These are phyloP conservation scores for Coemansia sp. DNA, from an alignment of 371 early-diverging fungal genomes.

Conservation along the genomic window DNA sequence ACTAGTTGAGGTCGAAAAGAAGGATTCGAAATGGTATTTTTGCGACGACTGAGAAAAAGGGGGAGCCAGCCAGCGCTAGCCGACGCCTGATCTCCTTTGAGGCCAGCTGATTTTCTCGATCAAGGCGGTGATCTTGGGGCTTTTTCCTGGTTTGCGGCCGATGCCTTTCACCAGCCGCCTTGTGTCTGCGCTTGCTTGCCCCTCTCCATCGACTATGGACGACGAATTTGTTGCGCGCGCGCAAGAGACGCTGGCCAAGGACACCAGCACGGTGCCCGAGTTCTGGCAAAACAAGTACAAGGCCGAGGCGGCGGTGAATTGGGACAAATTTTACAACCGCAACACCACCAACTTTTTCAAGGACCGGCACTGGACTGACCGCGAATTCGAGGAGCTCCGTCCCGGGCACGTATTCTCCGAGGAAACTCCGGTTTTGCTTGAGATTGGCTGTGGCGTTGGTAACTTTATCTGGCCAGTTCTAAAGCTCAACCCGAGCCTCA, in stretches of 20 bases:
- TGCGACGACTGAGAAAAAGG: constrained; percentile 12
- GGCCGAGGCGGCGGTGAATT: constrained; percentile 78
- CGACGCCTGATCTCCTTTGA: background rate
- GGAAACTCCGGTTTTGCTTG: constrained; percentile 53
- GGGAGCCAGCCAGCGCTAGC: background rate
- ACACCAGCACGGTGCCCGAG: constrained; percentile 63
- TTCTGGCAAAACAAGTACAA: constrained; percentile 85
- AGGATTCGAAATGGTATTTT: constrained; percentile 19
- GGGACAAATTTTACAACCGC: constrained; percentile 90
- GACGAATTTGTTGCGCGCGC: constrained; percentile 61
- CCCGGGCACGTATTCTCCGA: constrained; percentile 42
- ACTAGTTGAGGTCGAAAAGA: constrained; percentile 8
- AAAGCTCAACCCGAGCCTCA: constrained; percentile 68
- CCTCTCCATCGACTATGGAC: constrained; percentile 25
- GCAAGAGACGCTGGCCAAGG: constrained; percentile 63
- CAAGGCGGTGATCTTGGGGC: background rate
- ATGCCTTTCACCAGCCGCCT: background rate
- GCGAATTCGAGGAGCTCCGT: constrained; percentile 87
- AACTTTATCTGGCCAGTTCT: constrained; percentile 93
- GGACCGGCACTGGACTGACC: constrained; percentile 94
- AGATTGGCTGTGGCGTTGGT: constrained; percentile 96
- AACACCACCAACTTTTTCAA: constrained; percentile 93
- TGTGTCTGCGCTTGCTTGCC: background rate
- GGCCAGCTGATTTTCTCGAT: background rate
- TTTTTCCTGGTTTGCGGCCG: background rate